Evolutionary conservation across 306 rosid species (phyloP).

Genomic region (Quercus cerris): DNA sequence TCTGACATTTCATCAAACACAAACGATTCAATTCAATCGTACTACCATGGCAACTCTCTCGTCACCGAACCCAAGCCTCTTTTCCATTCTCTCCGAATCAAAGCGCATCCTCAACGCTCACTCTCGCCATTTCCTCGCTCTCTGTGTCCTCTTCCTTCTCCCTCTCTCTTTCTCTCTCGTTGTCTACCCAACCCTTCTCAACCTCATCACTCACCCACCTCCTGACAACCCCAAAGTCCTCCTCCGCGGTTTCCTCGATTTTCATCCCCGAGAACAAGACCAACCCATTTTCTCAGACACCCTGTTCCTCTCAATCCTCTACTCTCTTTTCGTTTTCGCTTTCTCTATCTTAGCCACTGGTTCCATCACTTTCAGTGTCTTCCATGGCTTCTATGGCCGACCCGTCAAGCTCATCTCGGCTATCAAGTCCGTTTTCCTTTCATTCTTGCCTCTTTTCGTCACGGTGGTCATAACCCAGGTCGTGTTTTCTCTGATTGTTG

Average conservation of each 20-base stretch:
- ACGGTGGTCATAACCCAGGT: constrained; percentile 26
- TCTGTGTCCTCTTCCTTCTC: constrained; percentile 57
- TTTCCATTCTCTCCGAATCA: constrained; percentile 32
- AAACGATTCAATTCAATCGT: background rate
- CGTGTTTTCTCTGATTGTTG: background rate
- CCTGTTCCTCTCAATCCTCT: constrained; percentile 14
- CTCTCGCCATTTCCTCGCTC: constrained; percentile 53
- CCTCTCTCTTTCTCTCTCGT: constrained; percentile 46
- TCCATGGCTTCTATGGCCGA: constrained; percentile 45
- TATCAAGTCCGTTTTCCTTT: constrained; percentile 31
- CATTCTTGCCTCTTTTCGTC: constrained; percentile 42
- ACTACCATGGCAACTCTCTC: background rate
- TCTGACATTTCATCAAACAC: no score
- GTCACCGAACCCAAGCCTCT: constrained; percentile 11
- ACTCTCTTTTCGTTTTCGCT: constrained; percentile 17
- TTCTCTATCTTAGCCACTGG: constrained; percentile 39
- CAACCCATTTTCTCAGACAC: background rate
- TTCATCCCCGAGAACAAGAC: background rate
- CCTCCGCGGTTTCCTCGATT: background rate
- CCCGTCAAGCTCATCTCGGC: constrained; percentile 48
- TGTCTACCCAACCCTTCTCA: constrained; percentile 33
- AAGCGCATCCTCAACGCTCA: constrained; percentile 47
- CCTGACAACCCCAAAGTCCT: constrained; percentile 7
- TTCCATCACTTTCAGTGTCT: constrained; percentile 53
- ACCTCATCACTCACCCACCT: constrained; percentile 28